A percentile compares a stretch with the other conserved stretches of the same genome.
Evolutionary conservation across 164 flowering plant genomes (phyloP).

Genomic region (Vitis cinerea): DNA sequence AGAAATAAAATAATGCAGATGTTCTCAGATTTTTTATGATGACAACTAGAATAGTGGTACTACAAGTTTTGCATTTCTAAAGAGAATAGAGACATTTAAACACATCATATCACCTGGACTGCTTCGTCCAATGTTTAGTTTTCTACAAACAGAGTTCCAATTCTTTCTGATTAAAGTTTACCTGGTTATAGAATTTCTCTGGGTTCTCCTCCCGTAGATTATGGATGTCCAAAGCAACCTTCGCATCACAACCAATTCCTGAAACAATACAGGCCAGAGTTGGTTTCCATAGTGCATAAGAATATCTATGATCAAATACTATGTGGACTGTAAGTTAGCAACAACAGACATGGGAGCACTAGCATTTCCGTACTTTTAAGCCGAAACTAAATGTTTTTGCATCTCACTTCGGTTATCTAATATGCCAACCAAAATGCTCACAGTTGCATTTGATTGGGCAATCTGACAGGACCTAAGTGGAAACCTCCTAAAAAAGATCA

Average conservation of each 20-base stretch:
- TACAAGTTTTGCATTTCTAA: no score
- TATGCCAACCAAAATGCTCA: background rate
- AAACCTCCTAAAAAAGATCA: no score
- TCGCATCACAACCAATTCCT: constrained; percentile 97
- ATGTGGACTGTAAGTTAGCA: background rate
- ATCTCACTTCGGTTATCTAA: background rate
- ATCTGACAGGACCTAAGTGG: no score
- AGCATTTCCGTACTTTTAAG: background rate
- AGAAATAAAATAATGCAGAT: no score
- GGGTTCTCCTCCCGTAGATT: constrained; percentile 97
- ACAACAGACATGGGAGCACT: background rate
- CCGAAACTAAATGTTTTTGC: background rate
- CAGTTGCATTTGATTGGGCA: no score
- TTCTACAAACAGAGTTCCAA: background rate
- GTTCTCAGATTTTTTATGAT: no score
- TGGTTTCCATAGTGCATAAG: background rate
- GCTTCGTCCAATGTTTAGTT: constrained; percentile 3
- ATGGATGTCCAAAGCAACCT: constrained; percentile 96
- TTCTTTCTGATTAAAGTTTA: background rate
- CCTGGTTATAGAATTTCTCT: constrained; percentile 97
- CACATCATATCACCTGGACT: background rate
- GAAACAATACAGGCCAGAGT: constrained; percentile 5
- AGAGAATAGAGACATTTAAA: background rate
- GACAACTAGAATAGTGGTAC: no score
- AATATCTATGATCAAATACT: background rate